Conservation (phyloP, 179 eudicot species). For the Silene noctiflora region DNA sequence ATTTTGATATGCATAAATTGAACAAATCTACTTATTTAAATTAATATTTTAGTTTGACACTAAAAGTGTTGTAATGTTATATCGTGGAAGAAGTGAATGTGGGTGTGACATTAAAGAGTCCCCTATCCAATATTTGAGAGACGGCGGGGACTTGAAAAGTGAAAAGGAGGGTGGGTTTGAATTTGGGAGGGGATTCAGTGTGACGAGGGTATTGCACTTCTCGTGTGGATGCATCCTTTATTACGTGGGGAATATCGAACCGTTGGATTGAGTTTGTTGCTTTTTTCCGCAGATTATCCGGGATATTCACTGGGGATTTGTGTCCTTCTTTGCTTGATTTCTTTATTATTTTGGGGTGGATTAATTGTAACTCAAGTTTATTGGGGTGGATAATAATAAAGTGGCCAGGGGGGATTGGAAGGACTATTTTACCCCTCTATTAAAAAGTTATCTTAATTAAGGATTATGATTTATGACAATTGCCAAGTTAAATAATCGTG, state of each 20-base stretch:
- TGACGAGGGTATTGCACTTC: background rate
- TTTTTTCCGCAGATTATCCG: background rate
- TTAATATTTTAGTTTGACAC: no score
- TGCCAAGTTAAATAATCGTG: background rate
- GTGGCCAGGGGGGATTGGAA: background rate
- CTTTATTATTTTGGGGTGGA: background rate
- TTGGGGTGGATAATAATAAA: background rate
- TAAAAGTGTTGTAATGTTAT: background rate
- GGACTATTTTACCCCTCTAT: background rate
- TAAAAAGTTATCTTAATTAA: no score
- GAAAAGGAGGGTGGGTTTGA: slow-evolving; percentile 29
- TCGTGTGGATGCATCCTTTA: background rate
- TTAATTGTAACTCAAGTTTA: background rate
- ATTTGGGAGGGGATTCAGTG: slow-evolving; percentile 27
- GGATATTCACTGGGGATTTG: slow-evolving; percentile 4
- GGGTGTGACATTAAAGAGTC: background rate
- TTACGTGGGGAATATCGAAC: background rate
- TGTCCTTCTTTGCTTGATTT: slow-evolving; percentile 3
- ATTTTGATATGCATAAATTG: no score
- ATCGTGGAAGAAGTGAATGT: background rate
- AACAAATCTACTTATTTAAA: no score
- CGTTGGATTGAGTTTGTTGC: background rate
- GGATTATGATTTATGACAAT: no score
- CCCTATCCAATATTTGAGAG: background rate
- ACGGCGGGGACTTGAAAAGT: slow-evolving; percentile 37